These are phyloP conservation scores for Chrysanthemum lavandulifolium DNA, from an alignment of 129 eudicot genomes.

Conservation along the genomic window DNA sequence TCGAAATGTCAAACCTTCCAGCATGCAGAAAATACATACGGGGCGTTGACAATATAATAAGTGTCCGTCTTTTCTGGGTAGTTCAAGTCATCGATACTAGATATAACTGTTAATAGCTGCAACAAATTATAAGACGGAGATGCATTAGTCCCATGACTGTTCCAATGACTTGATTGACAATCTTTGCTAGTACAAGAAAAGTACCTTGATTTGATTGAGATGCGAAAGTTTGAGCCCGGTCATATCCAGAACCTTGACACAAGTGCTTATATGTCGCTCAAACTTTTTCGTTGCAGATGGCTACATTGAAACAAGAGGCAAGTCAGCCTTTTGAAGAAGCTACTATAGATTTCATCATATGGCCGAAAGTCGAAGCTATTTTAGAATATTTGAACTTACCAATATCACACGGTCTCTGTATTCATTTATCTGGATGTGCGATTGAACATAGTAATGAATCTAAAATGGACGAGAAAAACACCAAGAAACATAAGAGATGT, in stretches of 20 bases:
- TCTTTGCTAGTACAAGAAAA: not conserved
- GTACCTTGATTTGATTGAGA: slow-evolving; percentile 74
- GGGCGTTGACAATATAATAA: slow-evolving; percentile 89
- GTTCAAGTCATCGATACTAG: slow-evolving; percentile 92
- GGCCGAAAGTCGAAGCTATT: slow-evolving; percentile 13
- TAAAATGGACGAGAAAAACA: slow-evolving; percentile 29
- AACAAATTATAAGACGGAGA: not conserved
- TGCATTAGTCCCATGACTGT: too few relatives aligned
- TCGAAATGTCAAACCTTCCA: slow-evolving; percentile 71
- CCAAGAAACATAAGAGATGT: not conserved
- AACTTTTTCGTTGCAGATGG: slow-evolving; percentile 69
- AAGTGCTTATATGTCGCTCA: slow-evolving; percentile 69
- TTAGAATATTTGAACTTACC: slow-evolving; percentile 39
- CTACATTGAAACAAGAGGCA: slow-evolving; percentile 33
- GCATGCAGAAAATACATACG: slow-evolving; percentile 95
- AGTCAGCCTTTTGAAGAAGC: slow-evolving; percentile 2
- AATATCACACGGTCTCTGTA: slow-evolving; percentile 88
- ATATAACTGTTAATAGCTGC: slow-evolving; percentile 85
- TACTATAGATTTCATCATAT: slow-evolving; percentile 2
- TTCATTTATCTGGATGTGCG: slow-evolving; percentile 97
- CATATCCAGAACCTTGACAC: slow-evolving; percentile 89
- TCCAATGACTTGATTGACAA: too few relatives aligned
- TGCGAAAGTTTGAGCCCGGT: slow-evolving; percentile 92
- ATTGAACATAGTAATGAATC: slow-evolving; percentile 90
- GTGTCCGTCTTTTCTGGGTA: slow-evolving; percentile 99